Base-by-base conservation (phyloP, 352 stramenopile species). In the Hyaloperonospora arabidopsidis region DNA sequence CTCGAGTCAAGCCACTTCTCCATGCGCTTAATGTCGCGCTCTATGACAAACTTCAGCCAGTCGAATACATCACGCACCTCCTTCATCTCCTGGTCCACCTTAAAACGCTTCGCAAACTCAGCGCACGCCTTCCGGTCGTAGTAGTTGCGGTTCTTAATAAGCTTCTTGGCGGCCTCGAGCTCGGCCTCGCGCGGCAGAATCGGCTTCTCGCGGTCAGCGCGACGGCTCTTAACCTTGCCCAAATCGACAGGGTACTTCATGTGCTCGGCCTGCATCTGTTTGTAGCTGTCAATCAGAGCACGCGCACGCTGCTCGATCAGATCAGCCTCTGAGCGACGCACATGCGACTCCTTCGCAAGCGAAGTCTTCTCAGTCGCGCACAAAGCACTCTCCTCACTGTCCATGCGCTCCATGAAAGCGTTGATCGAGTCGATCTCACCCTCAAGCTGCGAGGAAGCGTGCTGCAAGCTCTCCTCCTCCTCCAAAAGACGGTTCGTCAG, bases 111-210 rank as follows among this genome's bases (percentile, higher is more conserved):
- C 5, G 59, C 67, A 49, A 88, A 91, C 32, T 93, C 83, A 10
- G 63, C 65, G 54, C 83, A 93, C 18, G 83, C 79, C 60, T 86
- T 86, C 18, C 74, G 72, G 61, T 93, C 83, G 72, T 93, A 93
- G 76, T 91, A 93, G 70, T 93, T 93, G 56, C 83, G 83, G 45
- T 80, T 79, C 66, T 93, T 91, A 55, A 93, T 80, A 15, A 93
- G 61, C 45, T 71, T 74, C 61, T 88, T 88, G 32, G 78, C 80
- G 8, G 68, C 65, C 36, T 93, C 83, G 15, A 93, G 65, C 61
- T 93, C 83, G 1, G 79, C 68, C 18, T 91, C 80, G 49, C 79
- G 79, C 15, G 79, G 76, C 39, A 72, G 45, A 48, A 82, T 75
- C 1, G 80, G 77, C 47, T 79, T 79, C 56, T 89, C 80, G 38